Evolutionary conservation across 495 filamentous ascomycete genomes (phyloP).

Genomic region (Astrothelium macrocarpum): DNA sequence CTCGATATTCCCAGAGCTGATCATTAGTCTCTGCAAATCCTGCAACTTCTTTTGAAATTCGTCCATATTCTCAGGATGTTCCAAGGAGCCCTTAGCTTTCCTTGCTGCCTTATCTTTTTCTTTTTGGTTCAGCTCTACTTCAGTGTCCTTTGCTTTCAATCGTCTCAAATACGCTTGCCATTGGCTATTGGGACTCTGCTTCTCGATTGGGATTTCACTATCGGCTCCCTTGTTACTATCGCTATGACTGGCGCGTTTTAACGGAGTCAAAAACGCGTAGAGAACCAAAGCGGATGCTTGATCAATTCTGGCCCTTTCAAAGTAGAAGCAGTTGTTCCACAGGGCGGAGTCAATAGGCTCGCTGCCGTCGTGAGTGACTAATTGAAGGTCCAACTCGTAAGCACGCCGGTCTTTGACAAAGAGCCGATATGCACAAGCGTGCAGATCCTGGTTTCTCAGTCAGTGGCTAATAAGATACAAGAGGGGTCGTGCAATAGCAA

Average conservation of each 20-base stretch:
- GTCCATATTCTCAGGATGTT: neutral
- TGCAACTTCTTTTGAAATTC: neutral
- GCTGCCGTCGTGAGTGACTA: neutral
- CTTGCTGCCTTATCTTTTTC: neutral
- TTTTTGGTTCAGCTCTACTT: neutral
- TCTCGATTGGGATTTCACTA: neutral
- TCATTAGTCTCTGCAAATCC: neutral
- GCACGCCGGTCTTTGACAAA: neutral
- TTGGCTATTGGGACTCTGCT: neutral
- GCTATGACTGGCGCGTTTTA: neutral
- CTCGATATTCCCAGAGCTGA: neutral
- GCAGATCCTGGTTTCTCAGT: neutral
- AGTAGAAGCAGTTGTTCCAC: neutral
- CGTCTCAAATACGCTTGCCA: neutral
- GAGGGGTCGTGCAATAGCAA: neutral
- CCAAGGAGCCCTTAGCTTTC: neutral
- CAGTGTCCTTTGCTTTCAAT: neutral
- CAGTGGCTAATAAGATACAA: neutral
- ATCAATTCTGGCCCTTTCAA: neutral
- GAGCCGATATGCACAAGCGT: neutral
- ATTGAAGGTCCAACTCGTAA: neutral
- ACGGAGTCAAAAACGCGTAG: neutral
- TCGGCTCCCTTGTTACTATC: neutral
- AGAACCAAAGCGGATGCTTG: neutral
- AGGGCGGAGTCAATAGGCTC: neutral